phyloP scores from a whole-genome alignment of 1,139 yeast species.

The Yamadazyma epiphylla region DNA sequence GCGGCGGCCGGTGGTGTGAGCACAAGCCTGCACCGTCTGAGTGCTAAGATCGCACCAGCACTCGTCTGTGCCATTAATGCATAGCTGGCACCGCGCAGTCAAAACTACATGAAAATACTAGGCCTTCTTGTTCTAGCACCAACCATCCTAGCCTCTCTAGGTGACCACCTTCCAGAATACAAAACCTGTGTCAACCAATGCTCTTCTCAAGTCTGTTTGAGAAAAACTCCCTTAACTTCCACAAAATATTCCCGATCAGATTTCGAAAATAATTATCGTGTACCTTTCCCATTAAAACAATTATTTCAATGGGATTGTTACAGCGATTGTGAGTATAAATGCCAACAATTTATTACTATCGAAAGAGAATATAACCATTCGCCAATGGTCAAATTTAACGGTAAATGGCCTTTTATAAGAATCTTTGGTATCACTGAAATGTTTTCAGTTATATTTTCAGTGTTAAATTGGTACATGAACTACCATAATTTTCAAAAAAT shows the following conservation, averaged over 20 bases:
- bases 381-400: constrained; percentile 38
- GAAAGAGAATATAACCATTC: constrained; percentile 16
- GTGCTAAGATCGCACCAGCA: no score
- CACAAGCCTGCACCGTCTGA: no score
- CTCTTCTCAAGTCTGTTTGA: constrained; percentile 7
- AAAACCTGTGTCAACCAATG: constrained; percentile 15
- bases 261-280: constrained; percentile 11
- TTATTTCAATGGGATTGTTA: constrained; percentile 34
- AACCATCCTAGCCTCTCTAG: no score
- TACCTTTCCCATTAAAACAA: constrained; percentile 14
- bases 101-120: no score
- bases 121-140: no score
- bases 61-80: no score
- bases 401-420: constrained; percentile 45
- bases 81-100: no score
- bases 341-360: constrained; percentile 35
- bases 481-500: constrained; percentile 28
- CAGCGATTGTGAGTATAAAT: constrained; percentile 40
- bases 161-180: constrained; percentile 29
- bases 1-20: no score
- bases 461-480: constrained; percentile 36
- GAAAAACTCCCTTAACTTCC: constrained; percentile 4
- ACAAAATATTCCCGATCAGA: constrained; percentile 11
- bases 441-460: constrained; percentile 33
- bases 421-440: constrained; percentile 39